A percentile compares a stretch with the other conserved stretches of the same genome.
Conservation (phyloP, 495 filamentous ascomycete species). For the Neurospora hispaniola region DNA sequence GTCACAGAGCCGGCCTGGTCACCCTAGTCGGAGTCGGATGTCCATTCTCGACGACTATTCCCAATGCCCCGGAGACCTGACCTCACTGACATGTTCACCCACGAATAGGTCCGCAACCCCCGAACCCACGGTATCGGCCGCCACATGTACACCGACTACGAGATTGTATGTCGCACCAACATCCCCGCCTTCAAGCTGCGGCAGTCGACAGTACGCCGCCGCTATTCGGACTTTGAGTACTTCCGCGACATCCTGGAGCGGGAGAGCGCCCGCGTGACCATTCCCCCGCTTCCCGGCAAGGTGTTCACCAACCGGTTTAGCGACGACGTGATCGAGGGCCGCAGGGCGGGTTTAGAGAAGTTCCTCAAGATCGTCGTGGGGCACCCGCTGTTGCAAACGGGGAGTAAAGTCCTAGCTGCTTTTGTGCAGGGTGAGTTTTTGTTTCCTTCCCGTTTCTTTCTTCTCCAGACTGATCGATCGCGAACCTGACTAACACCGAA, state of each 20-base stretch:
- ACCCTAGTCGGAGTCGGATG: background rate
- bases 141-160: constrained; percentile 97
- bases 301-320: constrained; percentile 98
- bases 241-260: constrained; percentile 97
- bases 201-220: constrained; percentile 72
- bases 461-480: background rate
- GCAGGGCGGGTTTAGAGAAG: constrained; percentile 81
- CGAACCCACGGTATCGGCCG: constrained; percentile 91
- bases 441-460: background rate
- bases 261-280: constrained; percentile 86
- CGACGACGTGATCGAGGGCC: constrained; percentile 96
- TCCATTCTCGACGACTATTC: background rate
- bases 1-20: background rate
- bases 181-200: constrained; percentile 95
- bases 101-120: constrained; percentile 73
- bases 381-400: constrained; percentile 92
- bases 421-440: constrained; percentile 81
- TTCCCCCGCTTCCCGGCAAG: constrained; percentile 91
- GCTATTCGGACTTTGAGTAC: constrained; percentile 96
- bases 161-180: constrained; percentile 93
- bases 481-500: background rate
- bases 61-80: background rate
- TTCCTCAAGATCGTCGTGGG: constrained; percentile 97
- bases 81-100: background rate
- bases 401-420: constrained; percentile 87